Conservation (phyloP, 2,329 filamentous ascomycete species). For the Nakataea oryzae region DNA sequence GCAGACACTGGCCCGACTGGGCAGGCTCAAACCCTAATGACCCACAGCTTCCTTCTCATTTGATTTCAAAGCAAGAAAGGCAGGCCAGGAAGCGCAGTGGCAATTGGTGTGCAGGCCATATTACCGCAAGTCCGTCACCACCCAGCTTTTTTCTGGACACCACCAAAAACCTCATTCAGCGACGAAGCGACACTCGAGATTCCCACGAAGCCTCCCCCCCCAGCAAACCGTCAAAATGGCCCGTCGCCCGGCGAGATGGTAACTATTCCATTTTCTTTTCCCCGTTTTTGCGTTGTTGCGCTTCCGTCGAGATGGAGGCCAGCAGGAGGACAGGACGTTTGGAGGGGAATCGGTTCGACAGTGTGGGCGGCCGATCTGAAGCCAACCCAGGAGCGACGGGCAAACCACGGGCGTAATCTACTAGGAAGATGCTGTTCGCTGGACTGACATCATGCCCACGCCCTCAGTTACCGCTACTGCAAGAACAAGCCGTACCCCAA, state of each 20-base stretch:
- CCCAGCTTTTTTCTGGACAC: constrained; percentile 17
- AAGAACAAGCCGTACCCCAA: constrained; percentile 99
- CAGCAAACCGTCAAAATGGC: constrained; percentile 82
- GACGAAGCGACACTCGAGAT: background rate
- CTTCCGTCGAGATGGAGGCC: background rate
- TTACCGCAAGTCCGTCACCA: constrained; percentile 15
- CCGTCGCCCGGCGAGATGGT: constrained; percentile 58
- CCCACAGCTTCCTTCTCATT: background rate
- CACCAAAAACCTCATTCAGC: constrained; percentile 11
- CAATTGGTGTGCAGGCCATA: background rate
- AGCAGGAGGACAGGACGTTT: background rate
- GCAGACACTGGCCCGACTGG: background rate
- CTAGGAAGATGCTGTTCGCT: background rate
- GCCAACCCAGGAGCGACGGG: too few relatives aligned
- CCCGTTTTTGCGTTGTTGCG: background rate
- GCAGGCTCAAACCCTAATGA: background rate
- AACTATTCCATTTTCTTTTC: background rate
- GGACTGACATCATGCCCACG: constrained; percentile 26
- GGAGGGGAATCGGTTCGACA: background rate
- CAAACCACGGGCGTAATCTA: background rate
- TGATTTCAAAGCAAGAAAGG: background rate
- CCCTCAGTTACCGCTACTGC: constrained; percentile 99
- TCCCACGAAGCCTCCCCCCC: background rate
- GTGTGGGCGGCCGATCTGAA: too few relatives aligned
- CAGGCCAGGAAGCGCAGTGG: background rate